A percentile compares a stretch with the other conserved stretches of the same genome.
These are phyloP conservation scores for Mycena vitilis DNA, from an alignment of 768 basidiomycete species.

Conservation along the genomic window DNA sequence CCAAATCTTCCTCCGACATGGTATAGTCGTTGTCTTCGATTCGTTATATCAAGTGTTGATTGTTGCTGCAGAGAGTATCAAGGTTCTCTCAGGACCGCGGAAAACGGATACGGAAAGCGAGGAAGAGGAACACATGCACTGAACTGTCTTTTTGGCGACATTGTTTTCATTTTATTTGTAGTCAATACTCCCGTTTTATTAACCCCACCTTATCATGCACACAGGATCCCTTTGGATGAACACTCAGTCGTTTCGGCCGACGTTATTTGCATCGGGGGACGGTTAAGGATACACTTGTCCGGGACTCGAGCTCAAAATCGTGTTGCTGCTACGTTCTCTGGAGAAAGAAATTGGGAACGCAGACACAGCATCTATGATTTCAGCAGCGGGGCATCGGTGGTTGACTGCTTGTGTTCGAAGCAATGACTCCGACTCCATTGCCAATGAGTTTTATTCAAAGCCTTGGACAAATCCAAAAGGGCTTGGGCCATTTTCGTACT, in stretches of 20 bases:
- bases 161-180: conserved; percentile 13
- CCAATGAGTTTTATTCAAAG: too few relatives aligned
- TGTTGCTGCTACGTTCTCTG: too few relatives aligned
- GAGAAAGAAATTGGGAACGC: too few relatives aligned
- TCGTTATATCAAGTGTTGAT: conserved; percentile 3
- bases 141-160: conserved; percentile 37
- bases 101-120: conserved; percentile 8
- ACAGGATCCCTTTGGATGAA: neutral
- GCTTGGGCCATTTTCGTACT: neutral
- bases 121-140: conserved; percentile 14
- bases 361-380: too few relatives aligned
- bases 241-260: neutral
- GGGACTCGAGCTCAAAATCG: too few relatives aligned
- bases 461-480: too few relatives aligned
- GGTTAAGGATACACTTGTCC: too few relatives aligned
- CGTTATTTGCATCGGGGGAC: too few relatives aligned
- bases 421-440: too few relatives aligned
- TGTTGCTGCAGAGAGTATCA: conserved; percentile 60
- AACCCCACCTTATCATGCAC: neutral
- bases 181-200: conserved; percentile 19
- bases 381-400: too few relatives aligned
- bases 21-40: conserved; percentile 53
- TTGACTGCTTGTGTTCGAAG: too few relatives aligned
- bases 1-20: conserved; percentile 86
- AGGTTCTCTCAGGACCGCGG: conserved; percentile 50